phyloP scores from a whole-genome alignment of 2,329 filamentous ascomycete genomes.

The Botrytis elliptica region DNA sequence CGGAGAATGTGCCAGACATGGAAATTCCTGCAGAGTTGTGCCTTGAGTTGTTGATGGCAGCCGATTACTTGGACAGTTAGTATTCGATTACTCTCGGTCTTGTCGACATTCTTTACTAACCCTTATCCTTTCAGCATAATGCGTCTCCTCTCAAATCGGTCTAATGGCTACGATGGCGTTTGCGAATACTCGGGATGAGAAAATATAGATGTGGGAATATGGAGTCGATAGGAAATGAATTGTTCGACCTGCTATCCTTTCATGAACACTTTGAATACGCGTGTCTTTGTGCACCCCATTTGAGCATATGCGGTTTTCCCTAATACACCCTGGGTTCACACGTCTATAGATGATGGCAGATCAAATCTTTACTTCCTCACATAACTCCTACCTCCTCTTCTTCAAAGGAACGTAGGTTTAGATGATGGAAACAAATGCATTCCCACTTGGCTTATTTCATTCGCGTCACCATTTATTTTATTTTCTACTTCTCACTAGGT shows the following conservation, averaged over 20 bases:
- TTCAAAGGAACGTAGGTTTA: constrained; percentile 30
- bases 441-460: not conserved
- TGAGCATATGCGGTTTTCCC: constrained; percentile 42
- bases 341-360: constrained; percentile 42
- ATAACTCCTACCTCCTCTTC: constrained; percentile 30
- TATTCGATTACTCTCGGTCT: not conserved
- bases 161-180: not conserved
- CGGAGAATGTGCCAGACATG: constrained; percentile 74
- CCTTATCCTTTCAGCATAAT: constrained; percentile 3
- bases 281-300: constrained; percentile 31
- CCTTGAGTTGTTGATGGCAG: constrained; percentile 73
- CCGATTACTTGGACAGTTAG: constrained; percentile 68
- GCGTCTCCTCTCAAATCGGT: not conserved
- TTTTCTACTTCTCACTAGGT: not conserved
- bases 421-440: constrained; percentile 26
- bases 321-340: constrained; percentile 35
- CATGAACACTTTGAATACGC: constrained; percentile 1
- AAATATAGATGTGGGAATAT: not conserved
- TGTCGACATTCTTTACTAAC: constrained; percentile 8
- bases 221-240: constrained; percentile 18
- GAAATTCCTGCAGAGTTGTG: constrained; percentile 77
- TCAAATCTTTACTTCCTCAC: constrained; percentile 31
- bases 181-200: not conserved
- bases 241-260: constrained; percentile 16
- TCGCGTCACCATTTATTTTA: not conserved